A percentile compares a stretch with the other conserved stretches of the same genome.
These are phyloP conservation scores for Dictyostelium intermedium DNA, from an alignment of 78 protist genomes.

Conservation along the genomic window DNA sequence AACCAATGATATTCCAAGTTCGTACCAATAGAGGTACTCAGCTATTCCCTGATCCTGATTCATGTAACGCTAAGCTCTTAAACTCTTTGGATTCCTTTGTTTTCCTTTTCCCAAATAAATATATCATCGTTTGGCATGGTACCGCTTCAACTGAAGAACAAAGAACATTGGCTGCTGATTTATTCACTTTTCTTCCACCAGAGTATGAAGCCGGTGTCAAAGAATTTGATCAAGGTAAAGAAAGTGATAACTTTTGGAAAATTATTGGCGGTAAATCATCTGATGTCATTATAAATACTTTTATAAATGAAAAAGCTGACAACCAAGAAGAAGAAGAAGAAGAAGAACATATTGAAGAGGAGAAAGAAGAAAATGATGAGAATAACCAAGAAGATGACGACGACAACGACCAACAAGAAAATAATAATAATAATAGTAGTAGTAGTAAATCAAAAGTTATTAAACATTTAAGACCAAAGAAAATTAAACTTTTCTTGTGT, in stretches of 20 bases:
- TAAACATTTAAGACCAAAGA: conserved; percentile 7
- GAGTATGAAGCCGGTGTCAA: conserved; percentile 49
- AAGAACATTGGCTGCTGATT: conserved; percentile 40
- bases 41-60: background rate
- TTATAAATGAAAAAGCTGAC: background rate
- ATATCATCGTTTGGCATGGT: conserved; percentile 66
- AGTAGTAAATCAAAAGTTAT: no score
- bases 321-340: background rate
- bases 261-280: conserved; percentile 21
- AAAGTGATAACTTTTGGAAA: conserved; percentile 56
- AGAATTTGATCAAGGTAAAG: conserved; percentile 59
- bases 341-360: background rate
- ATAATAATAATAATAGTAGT: no score
- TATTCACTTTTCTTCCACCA: conserved; percentile 67
- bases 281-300: background rate
- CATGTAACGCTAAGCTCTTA: background rate
- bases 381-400: background rate
- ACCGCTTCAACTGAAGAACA: conserved; percentile 20
- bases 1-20: conserved; percentile 66
- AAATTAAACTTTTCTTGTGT: conserved; percentile 17
- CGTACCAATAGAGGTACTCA: background rate
- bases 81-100: conserved; percentile 44
- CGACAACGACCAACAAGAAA: background rate
- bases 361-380: background rate
- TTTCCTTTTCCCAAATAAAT: conserved; percentile 40